A percentile compares a stretch with the other conserved stretches of the same genome.
phyloP scores from a whole-genome alignment of 1,284 basidiomycete genomes.

The Heterobasidion occidentale region DNA sequence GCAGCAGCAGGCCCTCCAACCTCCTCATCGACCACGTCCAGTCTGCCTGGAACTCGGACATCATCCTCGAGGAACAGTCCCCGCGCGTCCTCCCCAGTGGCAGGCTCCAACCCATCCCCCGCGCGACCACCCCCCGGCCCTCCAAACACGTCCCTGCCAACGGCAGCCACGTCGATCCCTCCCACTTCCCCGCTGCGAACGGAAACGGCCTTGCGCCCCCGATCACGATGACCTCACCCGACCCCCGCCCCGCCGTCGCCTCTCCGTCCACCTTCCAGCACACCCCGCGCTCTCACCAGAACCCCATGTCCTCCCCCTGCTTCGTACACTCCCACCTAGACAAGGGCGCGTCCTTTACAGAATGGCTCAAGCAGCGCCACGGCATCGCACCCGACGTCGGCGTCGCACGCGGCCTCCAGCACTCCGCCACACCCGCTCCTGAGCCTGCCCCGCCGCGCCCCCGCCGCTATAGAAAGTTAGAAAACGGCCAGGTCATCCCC shows the following conservation, averaged over 20 bases:
- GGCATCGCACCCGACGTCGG: constrained; percentile 32
- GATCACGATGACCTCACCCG: background rate
- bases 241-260: background rate
- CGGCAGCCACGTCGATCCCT: background rate
- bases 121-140: constrained; percentile 8
- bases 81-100: constrained; percentile 16
- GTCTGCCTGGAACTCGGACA: constrained; percentile 18
- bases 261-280: background rate
- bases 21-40: constrained; percentile 19
- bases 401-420: constrained; percentile 41
- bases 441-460: background rate
- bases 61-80: constrained; percentile 23
- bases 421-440: constrained; percentile 1
- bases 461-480: constrained; percentile 11
- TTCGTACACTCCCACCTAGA: constrained; percentile 84
- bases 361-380: constrained; percentile 51
- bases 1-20: constrained; percentile 20
- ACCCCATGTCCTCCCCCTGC: constrained; percentile 52
- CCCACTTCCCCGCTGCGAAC: background rate
- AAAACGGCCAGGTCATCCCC: constrained; percentile 10
- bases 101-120: constrained; percentile 4
- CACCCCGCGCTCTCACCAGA: background rate
- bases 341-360: constrained; percentile 62
- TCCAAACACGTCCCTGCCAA: background rate
- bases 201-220: background rate